Percentiles rank a stretch among this genome's conserved stretches.
phyloP scores from a whole-genome alignment of 306 rosid genomes.

The Inga oerstediana region DNA sequence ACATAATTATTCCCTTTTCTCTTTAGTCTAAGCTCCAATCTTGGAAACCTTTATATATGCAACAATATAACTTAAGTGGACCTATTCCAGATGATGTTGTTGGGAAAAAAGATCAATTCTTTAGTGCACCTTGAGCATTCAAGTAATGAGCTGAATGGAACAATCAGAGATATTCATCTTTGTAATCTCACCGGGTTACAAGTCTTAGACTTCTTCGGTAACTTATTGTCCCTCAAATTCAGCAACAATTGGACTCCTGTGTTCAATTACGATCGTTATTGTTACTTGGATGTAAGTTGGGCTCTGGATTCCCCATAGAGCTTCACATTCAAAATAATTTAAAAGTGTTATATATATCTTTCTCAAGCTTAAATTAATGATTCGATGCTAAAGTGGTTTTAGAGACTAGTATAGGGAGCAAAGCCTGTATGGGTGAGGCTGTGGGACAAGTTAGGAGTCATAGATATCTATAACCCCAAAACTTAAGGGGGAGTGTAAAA shows the following conservation, averaged over 20 bases:
- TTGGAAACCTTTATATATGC: not conserved
- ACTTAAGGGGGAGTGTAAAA: not conserved
- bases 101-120: not conserved
- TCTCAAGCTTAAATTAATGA: not conserved
- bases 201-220: not conserved
- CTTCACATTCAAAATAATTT: not conserved
- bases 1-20: not conserved
- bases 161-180: not conserved
- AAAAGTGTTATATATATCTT: not conserved
- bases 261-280: not conserved
- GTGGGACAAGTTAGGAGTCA: not conserved
- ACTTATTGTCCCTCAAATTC: not conserved
- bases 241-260: not conserved
- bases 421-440: too few relatives aligned
- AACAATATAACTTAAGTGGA: not conserved
- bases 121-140: not conserved
- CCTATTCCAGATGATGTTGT: not conserved
- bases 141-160: not conserved
- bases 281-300: not conserved
- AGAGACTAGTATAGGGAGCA: not conserved
- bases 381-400: not conserved
- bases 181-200: not conserved
- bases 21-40: not conserved
- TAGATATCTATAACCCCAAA: too few relatives aligned
- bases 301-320: not conserved